phyloP scores from a whole-genome alignment of 257 asterid species.

The Petrea volubilis region DNA sequence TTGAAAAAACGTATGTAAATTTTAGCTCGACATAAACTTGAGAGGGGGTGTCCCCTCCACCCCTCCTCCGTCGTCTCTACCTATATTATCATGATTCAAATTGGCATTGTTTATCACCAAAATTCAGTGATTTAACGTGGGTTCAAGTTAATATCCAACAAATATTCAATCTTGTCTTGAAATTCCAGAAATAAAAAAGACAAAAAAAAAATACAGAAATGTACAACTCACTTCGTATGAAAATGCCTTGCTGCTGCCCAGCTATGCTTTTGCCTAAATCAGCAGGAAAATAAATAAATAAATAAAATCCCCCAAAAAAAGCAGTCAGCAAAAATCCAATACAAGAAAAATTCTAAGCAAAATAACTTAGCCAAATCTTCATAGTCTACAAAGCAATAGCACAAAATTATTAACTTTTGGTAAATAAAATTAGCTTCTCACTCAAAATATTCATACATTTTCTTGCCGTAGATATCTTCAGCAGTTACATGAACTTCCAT shows the following conservation, averaged over 20 bases:
- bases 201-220: too few relatives aligned
- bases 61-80: too few relatives aligned
- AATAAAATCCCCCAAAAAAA: not conserved
- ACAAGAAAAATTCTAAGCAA: too few relatives aligned
- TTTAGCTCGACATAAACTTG: too few relatives aligned
- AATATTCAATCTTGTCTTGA: not conserved
- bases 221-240: constrained; percentile 33
- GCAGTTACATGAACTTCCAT: not conserved
- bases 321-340: constrained; percentile 1
- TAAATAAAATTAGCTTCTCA: not conserved
- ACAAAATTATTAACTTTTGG: not conserved
- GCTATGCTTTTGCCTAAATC: constrained; percentile 21
- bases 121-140: too few relatives aligned
- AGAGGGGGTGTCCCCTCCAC: too few relatives aligned
- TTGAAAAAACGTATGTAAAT: too few relatives aligned
- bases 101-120: too few relatives aligned
- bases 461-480: constrained; percentile 2
- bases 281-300: not conserved
- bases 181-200: not conserved
- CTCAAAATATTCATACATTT: not conserved
- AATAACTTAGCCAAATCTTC: not conserved
- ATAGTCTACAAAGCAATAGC: constrained; percentile 11
- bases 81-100: too few relatives aligned
- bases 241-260: constrained; percentile 18
- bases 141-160: too few relatives aligned